These are phyloP conservation scores for Venturia aucupariae DNA, from an alignment of 2,329 filamentous ascomycete species.

Conservation along the genomic window DNA sequence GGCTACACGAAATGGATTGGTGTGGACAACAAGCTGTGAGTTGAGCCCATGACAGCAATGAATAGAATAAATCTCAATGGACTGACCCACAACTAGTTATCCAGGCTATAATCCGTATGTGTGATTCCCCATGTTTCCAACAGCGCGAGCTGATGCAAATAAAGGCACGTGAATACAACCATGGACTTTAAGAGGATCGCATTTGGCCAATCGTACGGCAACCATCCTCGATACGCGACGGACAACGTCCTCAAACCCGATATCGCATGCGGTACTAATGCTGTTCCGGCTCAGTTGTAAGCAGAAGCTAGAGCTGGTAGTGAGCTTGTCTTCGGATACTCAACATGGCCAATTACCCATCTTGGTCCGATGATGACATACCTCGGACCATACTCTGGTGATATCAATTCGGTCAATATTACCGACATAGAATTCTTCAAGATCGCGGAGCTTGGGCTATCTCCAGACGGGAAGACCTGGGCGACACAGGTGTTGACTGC, in stretches of 20 bases:
- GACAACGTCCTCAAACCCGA: conserved; percentile 6
- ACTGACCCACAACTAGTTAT: neutral
- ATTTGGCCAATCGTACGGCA: conserved; percentile 10
- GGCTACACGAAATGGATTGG: conserved; percentile 11
- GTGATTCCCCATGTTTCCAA: neutral
- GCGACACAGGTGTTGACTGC: conserved; percentile 27
- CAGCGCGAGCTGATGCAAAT: neutral
- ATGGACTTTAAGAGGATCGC: conserved; percentile 2
- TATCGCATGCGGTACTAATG: conserved; percentile 9
- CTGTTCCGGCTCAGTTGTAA: neutral
- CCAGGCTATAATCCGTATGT: neutral
- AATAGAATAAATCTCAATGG: neutral
- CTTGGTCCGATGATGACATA: conserved; percentile 14
- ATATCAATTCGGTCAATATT: conserved; percentile 12
- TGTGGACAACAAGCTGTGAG: conserved; percentile 13
- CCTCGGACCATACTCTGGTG: conserved; percentile 12
- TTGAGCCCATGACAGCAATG: neutral
- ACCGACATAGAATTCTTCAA: conserved; percentile 12
- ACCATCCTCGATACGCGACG: conserved; percentile 10
- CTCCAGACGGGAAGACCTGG: conserved; percentile 24
- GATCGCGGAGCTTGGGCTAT: conserved; percentile 6
- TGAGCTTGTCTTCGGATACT: conserved; percentile 8
- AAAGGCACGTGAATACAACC: neutral
- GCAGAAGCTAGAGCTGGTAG: conserved; percentile 8
- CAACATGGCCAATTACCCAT: conserved; percentile 13